Conservation (phyloP, 176 grass and related monocot genomes). For the Musa acuminata region DNA sequence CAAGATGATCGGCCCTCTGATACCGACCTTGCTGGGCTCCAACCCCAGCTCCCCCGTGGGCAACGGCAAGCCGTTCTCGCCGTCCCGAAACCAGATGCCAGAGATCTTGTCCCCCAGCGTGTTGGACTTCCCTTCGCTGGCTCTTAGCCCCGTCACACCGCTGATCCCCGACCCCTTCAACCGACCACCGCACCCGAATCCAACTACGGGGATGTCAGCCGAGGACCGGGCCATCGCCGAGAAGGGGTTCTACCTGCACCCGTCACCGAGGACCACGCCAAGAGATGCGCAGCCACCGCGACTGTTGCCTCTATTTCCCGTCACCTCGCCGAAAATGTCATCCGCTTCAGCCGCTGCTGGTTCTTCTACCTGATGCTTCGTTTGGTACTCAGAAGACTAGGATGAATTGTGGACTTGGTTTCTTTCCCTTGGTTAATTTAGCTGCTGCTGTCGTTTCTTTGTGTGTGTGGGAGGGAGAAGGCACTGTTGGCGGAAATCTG, state of each 20-base stretch:
- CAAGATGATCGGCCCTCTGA: conserved; percentile 74
- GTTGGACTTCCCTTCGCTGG: conserved; percentile 69
- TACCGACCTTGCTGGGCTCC: conserved; percentile 33
- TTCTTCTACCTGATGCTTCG: background rate
- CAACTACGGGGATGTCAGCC: conserved; percentile 37
- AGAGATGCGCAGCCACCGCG: conserved; percentile 40
- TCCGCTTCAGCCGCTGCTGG: conserved; percentile 16
- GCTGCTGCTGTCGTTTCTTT: too few species aligned
- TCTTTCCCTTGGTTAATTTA: too few species aligned
- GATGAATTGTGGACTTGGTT: too few species aligned
- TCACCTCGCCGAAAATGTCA: conserved; percentile 51
- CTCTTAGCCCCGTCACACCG: conserved; percentile 79
- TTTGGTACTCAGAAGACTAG: too few species aligned
- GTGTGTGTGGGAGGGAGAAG: too few species aligned
- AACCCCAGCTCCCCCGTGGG: background rate
- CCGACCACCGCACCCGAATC: conserved; percentile 26
- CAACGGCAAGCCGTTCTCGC: conserved; percentile 17
- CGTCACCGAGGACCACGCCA: conserved; percentile 38
- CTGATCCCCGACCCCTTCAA: conserved; percentile 55
- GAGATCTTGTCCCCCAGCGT: conserved; percentile 80
- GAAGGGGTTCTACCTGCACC: conserved; percentile 77
- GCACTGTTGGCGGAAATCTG: too few species aligned
- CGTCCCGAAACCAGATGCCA: conserved; percentile 24
- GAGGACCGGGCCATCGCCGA: conserved; percentile 73
- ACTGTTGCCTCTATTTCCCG: conserved; percentile 77